These are phyloP conservation scores for Populus deltoides DNA, from an alignment of 345 rosid genomes.

Conservation along the genomic window DNA sequence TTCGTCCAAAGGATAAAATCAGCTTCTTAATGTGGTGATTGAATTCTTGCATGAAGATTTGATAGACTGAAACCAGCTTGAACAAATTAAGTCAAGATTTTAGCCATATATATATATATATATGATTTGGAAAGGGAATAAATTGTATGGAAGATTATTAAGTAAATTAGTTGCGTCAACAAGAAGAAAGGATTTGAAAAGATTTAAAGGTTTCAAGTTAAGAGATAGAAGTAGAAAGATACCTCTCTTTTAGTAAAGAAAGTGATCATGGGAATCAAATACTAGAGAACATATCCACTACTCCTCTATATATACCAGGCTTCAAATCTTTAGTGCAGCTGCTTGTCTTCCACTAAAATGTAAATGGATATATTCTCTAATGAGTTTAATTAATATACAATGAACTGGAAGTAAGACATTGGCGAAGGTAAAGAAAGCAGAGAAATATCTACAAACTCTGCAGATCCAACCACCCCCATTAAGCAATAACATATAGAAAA, in stretches of 20 bases:
- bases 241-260: constrained; percentile 4
- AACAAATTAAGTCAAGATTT: not conserved
- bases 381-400: not conserved
- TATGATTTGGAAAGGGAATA: not conserved
- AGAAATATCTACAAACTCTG: not conserved
- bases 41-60: too few species aligned
- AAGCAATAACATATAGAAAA: not conserved
- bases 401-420: not conserved
- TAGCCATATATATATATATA: not conserved
- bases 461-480: not conserved
- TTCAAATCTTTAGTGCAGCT: constrained; percentile 9
- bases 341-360: constrained; percentile 9
- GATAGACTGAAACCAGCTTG: not conserved
- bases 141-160: not conserved
- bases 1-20: not conserved
- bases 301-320: not conserved
- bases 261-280: not conserved
- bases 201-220: not conserved
- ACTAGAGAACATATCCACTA: not conserved
- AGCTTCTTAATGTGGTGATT: not conserved
- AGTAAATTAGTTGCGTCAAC: not conserved
- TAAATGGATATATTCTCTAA: not conserved
- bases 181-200: not conserved
- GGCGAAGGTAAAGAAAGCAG: not conserved
- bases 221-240: not conserved